phyloP scores from a whole-genome alignment of 805 yeast species.

The Wickerhamomyces hampshirensis region DNA sequence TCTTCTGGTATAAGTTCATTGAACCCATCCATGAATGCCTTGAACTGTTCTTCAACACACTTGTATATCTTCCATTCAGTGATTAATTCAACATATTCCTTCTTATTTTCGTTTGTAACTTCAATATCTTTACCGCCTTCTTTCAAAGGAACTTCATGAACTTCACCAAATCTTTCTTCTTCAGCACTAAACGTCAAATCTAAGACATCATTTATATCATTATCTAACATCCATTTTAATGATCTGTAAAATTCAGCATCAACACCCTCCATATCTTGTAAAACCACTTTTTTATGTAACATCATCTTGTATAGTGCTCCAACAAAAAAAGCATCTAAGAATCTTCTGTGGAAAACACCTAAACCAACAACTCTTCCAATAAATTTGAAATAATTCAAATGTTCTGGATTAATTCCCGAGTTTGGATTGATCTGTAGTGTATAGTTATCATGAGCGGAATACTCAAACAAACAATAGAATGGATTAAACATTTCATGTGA shows the following conservation, averaged over 20 bases:
- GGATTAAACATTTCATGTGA: slow-evolving; percentile 99
- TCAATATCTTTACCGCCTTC: slow-evolving; percentile 84
- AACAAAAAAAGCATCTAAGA: slow-evolving; percentile 96
- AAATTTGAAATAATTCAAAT: slow-evolving; percentile 94
- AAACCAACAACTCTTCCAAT: slow-evolving; percentile 98
- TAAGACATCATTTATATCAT: slow-evolving; percentile 83
- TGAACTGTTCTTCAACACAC: slow-evolving; percentile 93
- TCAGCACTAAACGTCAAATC: slow-evolving; percentile 85
- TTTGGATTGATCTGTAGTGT: slow-evolving; percentile 97
- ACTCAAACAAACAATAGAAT: slow-evolving; percentile 93
- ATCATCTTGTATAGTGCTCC: slow-evolving; percentile 98
- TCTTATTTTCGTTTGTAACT: slow-evolving; percentile 91
- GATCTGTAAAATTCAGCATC: slow-evolving; percentile 96
- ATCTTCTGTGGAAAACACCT: slow-evolving; percentile 97
- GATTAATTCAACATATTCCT: slow-evolving; percentile 89
- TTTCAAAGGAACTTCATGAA: slow-evolving; percentile 83
- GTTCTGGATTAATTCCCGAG: slow-evolving; percentile 96
- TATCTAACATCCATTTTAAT: slow-evolving; percentile 91
- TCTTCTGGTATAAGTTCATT: slow-evolving; percentile 97
- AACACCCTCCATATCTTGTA: slow-evolving; percentile 98
- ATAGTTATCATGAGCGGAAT: slow-evolving; percentile 96
- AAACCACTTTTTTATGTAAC: slow-evolving; percentile 87
- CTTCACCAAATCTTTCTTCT: slow-evolving; percentile 94
- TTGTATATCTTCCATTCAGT: slow-evolving; percentile 94
- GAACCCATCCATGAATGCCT: slow-evolving; percentile 95